phyloP scores from a whole-genome alignment of 257 asterid genomes.

The Gentiana dahurica region DNA sequence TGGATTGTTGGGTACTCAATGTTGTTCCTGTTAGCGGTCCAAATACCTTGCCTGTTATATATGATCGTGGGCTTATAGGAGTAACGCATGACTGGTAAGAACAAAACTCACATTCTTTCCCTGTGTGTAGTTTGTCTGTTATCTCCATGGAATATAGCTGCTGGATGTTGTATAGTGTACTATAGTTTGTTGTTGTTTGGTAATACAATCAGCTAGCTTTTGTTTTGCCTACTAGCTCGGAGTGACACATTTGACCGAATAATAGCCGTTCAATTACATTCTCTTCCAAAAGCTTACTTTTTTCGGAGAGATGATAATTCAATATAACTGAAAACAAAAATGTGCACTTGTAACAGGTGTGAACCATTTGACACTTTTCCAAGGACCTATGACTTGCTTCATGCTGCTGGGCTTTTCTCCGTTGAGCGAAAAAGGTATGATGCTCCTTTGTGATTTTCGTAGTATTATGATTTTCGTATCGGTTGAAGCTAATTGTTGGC shows the following conservation, averaged over 20 bases:
- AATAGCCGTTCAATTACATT: too few relatives aligned
- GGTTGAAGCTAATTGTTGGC: conserved; percentile 27
- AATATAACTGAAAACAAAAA: conserved; percentile 51
- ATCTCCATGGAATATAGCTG: too few relatives aligned
- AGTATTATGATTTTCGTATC: conserved; percentile 6
- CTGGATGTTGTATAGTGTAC: too few relatives aligned
- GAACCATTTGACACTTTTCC: conserved; percentile 28
- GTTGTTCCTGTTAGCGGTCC: conserved; percentile 92
- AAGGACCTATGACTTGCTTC: conserved; percentile 67
- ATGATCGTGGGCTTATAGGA: conserved; percentile 92
- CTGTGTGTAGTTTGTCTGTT: too few relatives aligned
- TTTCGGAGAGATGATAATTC: too few relatives aligned
- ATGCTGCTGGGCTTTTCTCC: conserved; percentile 9
- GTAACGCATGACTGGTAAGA: conserved; percentile 91
- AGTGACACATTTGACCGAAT: too few relatives aligned
- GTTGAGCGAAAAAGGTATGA: neutral
- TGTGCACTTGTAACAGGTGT: too few relatives aligned
- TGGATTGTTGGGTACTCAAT: conserved; percentile 89
- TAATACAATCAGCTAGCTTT: too few relatives aligned
- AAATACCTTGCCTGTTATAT: conserved; percentile 85
- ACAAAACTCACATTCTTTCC: neutral
- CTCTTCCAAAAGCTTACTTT: too few relatives aligned
- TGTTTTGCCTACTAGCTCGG: too few relatives aligned
- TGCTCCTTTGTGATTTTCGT: neutral
- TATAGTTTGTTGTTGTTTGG: too few relatives aligned